Evolutionary conservation across 2,329 filamentous ascomycete genomes (phyloP).

Genomic region (Huntiella decipiens): DNA sequence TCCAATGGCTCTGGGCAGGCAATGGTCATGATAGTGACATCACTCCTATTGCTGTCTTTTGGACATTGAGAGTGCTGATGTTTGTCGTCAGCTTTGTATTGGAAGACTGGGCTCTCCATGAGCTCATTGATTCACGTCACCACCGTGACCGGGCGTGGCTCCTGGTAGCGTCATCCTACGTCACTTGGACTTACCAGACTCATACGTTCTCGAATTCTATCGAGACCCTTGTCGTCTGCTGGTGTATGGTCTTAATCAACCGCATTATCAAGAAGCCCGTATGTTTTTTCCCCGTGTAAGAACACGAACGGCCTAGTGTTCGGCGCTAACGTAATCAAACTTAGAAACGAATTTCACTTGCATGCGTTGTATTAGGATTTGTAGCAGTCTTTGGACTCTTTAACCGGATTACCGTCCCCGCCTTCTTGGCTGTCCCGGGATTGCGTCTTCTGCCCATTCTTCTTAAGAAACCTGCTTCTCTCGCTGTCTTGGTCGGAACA

Average conservation of each 20-base stretch:
- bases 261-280: slow-evolving; percentile 68
- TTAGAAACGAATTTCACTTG: slow-evolving; percentile 55
- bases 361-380: slow-evolving; percentile 61
- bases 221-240: slow-evolving; percentile 80
- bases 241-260: slow-evolving; percentile 81
- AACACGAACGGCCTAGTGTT: not conserved
- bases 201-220: slow-evolving; percentile 97
- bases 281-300: slow-evolving; percentile 17
- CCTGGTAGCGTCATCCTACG: slow-evolving; percentile 85
- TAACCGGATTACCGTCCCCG: slow-evolving; percentile 93
- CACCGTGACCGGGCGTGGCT: slow-evolving; percentile 56
- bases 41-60: slow-evolving; percentile 74
- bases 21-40: slow-evolving; percentile 41
- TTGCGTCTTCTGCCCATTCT: slow-evolving; percentile 75
- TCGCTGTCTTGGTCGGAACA: slow-evolving; percentile 45
- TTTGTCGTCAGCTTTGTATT: slow-evolving; percentile 89
- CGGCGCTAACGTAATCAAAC: not conserved
- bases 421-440: slow-evolving; percentile 71
- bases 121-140: slow-evolving; percentile 60
- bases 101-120: slow-evolving; percentile 93
- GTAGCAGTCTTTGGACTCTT: slow-evolving; percentile 75
- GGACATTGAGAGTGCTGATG: slow-evolving; percentile 75
- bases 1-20: slow-evolving; percentile 85
- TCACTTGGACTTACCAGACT: slow-evolving; percentile 96
- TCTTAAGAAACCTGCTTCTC: slow-evolving; percentile 47